Evolutionary conservation across 2,329 filamentous ascomycete species (phyloP).

Genomic region (Juglanconis juglandina): DNA sequence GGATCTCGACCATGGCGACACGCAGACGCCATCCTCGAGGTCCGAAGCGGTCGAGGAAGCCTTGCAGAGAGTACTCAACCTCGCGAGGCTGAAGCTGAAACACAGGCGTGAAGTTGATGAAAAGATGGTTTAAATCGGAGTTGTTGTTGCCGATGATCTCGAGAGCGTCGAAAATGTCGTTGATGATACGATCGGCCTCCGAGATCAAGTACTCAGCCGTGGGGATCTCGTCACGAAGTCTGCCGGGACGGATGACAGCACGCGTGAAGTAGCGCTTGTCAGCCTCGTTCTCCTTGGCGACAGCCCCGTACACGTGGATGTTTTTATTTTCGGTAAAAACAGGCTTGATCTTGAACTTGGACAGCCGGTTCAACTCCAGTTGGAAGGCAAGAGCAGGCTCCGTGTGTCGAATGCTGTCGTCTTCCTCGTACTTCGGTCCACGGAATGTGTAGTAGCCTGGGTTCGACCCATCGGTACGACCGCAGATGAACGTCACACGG

Average conservation of each 20-base stretch:
- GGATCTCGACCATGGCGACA: slow-evolving; percentile 95
- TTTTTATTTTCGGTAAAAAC: slow-evolving; percentile 99
- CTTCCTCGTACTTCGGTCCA: slow-evolving; percentile 82
- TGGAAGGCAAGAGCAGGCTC: slow-evolving; percentile 98
- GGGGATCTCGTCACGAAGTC: slow-evolving; percentile 93
- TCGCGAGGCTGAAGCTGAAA: slow-evolving; percentile 88
- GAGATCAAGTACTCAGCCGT: slow-evolving; percentile 98
- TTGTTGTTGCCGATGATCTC: slow-evolving; percentile 99
- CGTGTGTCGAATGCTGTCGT: slow-evolving; percentile 92
- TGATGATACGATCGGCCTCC: slow-evolving; percentile 93
- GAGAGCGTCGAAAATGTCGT: slow-evolving; percentile 93
- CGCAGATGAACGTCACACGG: slow-evolving; percentile 93
- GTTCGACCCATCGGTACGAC: slow-evolving; percentile 88
- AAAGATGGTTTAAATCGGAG: slow-evolving; percentile 99
- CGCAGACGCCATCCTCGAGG: slow-evolving; percentile 93
- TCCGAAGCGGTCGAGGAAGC: slow-evolving; percentile 95
- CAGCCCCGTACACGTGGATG: slow-evolving; percentile 96
- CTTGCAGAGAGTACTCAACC: slow-evolving; percentile 87
- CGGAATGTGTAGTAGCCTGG: slow-evolving; percentile 98
- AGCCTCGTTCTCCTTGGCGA: slow-evolving; percentile 90
- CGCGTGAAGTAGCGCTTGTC: slow-evolving; percentile 99
- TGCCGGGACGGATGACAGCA: slow-evolving; percentile 88
- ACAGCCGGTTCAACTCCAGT: slow-evolving; percentile 87
- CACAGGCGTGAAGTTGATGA: slow-evolving; percentile 98
- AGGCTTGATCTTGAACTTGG: slow-evolving; percentile 96